Base-by-base conservation (phyloP, 257 asterid species). In the Nicotiana attenuata region DNA sequence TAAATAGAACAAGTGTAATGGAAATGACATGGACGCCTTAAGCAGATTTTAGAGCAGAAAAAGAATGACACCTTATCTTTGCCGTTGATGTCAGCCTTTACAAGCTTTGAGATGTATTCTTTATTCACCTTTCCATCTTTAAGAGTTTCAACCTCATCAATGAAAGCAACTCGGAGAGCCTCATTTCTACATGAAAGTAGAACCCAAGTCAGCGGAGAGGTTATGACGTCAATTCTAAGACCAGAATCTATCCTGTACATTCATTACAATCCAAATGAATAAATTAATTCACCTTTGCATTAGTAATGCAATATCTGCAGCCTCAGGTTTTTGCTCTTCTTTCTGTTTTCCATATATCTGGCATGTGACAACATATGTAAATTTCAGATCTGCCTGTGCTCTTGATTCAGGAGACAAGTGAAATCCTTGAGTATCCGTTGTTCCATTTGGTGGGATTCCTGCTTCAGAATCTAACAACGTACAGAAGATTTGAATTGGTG, bases 311-410 rank as follows among this genome's bases (percentile, higher is more conserved):
- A 96, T 91, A 90, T 96, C 97, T 82, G 97, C 97, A 88, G 99
- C 99, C 91, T 94, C 96, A 55, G 99, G 98, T 85, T 94, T 96
- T 76, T 91, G 97, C 50, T 92, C 97, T 89, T 96, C 99, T 85
- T 94, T 96, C 89, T 96, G 99, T 85, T 91, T 93, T 87, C 99
- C 99, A 81, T 96, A 96, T 87, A 96, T 96, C 93, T 96, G 99
- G 86, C 99, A 96, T 17, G 99, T 94, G 82, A 96, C 95, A 76
- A 96, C 98, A 88, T 96, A 96, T 31, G 99, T 93, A 89, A 93
- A 96, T 86, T 96, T 96, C 80, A 96, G 88, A 90, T 93, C 99
- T 31, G 96, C 98, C 86, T 90, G 97, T 80, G 97, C 98, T 89
- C 98, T 96, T 85, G 98, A 96, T 87, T 96, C 97, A 26, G 97